phyloP scores from a whole-genome alignment of 2,329 filamentous ascomycete genomes.

The Trichoderma afroharzianum region DNA sequence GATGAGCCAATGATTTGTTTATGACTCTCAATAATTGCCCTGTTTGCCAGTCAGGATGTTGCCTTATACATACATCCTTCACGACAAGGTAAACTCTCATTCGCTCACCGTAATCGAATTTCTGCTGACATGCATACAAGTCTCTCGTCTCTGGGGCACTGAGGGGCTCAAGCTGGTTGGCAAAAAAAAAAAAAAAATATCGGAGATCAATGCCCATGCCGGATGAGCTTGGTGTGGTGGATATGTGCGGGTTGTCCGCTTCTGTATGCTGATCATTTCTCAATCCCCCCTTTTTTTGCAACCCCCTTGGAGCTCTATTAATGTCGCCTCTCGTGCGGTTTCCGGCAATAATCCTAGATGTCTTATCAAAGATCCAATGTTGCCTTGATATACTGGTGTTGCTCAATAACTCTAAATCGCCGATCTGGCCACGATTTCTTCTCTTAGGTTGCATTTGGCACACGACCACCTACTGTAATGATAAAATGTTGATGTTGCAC shows the following conservation, averaged over 20 bases:
- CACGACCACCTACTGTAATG: not conserved
- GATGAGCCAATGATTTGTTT: no score
- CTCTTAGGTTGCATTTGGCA: not conserved
- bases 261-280: not conserved
- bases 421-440: not conserved
- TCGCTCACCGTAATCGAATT: not conserved
- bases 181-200: no score
- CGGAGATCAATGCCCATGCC: no score
- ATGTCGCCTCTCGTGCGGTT: not conserved
- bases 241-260: not conserved
- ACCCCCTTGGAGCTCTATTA: not conserved
- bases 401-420: not conserved
- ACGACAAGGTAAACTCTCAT: not conserved
- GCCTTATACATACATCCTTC: no score
- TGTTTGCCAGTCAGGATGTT: constrained; percentile 61
- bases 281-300: not conserved
- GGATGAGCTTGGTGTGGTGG: not conserved
- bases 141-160: not conserved
- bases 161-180: no score
- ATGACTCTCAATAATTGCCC: no score
- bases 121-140: not conserved
- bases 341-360: not conserved
- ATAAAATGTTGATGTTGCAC: not conserved
- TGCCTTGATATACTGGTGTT: not conserved
- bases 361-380: not conserved